Base-by-base conservation (phyloP, 306 rosid species). In the Trifolium fragiferum region DNA sequence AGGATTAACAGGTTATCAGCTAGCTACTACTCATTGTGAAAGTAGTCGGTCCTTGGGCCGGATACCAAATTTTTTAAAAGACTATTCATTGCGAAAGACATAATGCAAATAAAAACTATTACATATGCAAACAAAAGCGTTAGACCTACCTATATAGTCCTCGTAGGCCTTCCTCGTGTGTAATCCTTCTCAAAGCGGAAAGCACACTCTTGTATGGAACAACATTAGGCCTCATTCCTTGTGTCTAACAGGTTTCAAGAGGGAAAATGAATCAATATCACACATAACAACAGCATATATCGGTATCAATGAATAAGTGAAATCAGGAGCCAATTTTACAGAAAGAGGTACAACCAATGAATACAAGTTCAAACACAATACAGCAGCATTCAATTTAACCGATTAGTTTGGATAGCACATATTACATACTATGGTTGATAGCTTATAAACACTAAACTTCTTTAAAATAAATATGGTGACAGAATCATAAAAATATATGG, bases 81-180 rank as follows among this genome's bases (percentile, higher is more conserved):
- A n/a, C n/a, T 68, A 35, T 68, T 68, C 61, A 41, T 30, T 62
- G 18, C 15, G 43, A 69, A 49, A 63, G 32, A 41, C 4, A 40
- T 40, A 40, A 40, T 7, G 43, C 43, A 7, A 38, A 38, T 38
- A 38, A 38, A 32, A 32, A 40, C 18, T 6, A 38, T 33, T 19
- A 54, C 38, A 72, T 23, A 21, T 30, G 53, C 27, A 41, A 15
- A 70, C 13, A 57, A 61, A 27, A 11, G 11, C 27, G 55, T 58
- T 41, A 68, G 60, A 94, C 98, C 98, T 94, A 80, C 98, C 98
- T 94, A 80, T 92, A 91, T 68, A 94, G 81, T 60, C 98, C 98
- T 57, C 97, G 86, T 2, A 94, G 2, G 74, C 98, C 98, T 87
- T 94, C 98, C 78, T 94, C 98, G 0, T 50, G 96, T 55, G 84